Base-by-base conservation (phyloP, 371 early-diverging fungal genomes). In the Syncephalastrum sp. region DNA sequence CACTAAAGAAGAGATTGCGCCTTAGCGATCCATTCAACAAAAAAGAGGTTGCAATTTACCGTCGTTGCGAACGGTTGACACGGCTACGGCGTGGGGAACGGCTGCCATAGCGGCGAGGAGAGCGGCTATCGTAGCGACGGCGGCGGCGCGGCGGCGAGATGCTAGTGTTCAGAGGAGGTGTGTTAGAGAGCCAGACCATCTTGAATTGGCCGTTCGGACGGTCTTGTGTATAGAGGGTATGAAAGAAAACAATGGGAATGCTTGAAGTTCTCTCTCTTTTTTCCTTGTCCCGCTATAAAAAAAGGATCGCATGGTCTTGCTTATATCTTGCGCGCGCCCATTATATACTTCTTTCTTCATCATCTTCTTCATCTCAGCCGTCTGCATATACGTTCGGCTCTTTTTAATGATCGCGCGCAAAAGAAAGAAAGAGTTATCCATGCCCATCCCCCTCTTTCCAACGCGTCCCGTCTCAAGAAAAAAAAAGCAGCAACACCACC, bases 111-210 rank as follows among this genome's bases (percentile, higher is more conserved):
- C 63, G 57, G 10, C 54, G 56, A 33, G 68, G 69, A 6, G 70
- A 68, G 17, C 70, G 70, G 56, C 65, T 64, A 10, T 33, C 38
- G 10, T 62, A 57, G 13, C 56, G 64, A 55, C 64, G 67, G 44
- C 66, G 67, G 44, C 70, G 67, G 42, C 69, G 77, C 42, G 65
- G 66, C 23, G 65, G 65, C 33, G 65, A 56, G 17, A 47, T 29
- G 38, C 38, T 33, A 33, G 38, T 33, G 38, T 33, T 33, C 38
- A 33, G 38, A 33, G 38, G 38, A 33, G 38, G 7, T 33, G 38
- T 33, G 38, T 33, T 33, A 33, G 38, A 33, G 38, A 33, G 38
- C 38, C 38, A 33, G 53, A 29, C 60, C 47, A 54, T 54, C 16
- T 33, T 41, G 17, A 23, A 19, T 33, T 24, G 29, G 25, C 52